phyloP scores from a whole-genome alignment of 306 rosid genomes.

The Hylodesmum podocarpum region DNA sequence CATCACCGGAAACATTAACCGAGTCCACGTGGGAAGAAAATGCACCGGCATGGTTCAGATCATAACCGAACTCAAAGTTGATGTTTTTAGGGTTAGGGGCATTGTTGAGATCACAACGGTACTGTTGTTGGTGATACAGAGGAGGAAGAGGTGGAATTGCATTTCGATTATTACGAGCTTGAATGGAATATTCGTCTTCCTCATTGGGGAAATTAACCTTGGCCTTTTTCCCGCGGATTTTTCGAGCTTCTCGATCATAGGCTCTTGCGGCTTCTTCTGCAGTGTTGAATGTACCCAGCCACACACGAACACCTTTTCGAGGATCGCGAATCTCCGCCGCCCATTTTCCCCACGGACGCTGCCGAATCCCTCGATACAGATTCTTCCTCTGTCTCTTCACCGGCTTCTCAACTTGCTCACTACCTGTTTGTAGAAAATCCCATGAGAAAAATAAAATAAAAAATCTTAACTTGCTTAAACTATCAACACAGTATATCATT shows the following conservation, averaged over 20 bases:
- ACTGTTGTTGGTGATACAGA: slow-evolving; percentile 15
- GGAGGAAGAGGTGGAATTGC: slow-evolving; percentile 16
- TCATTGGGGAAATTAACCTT: slow-evolving; percentile 92
- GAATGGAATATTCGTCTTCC: slow-evolving; percentile 39
- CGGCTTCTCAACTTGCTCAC: slow-evolving; percentile 53
- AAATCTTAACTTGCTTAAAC: not conserved
- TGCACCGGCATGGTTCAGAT: slow-evolving; percentile 50
- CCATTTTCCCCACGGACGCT: slow-evolving; percentile 98
- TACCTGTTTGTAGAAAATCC: slow-evolving; percentile 34
- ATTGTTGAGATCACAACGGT: not conserved
- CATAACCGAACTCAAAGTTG: slow-evolving; percentile 51
- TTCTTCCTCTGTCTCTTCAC: slow-evolving; percentile 80
- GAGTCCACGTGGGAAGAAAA: slow-evolving; percentile 29
- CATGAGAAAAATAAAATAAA: not conserved
- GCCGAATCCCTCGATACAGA: slow-evolving; percentile 86
- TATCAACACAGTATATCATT: no score
- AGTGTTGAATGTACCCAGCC: slow-evolving; percentile 93
- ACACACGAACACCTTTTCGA: slow-evolving; percentile 87
- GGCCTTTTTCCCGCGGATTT: slow-evolving; percentile 87
- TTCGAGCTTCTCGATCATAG: slow-evolving; percentile 84
- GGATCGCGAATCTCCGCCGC: slow-evolving; percentile 98
- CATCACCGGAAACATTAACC: slow-evolving; percentile 31
- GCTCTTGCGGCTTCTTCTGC: slow-evolving; percentile 97
- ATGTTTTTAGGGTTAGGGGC: slow-evolving; percentile 31
- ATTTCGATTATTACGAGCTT: not conserved